phyloP scores from a whole-genome alignment of 225 moss, liverwort and hornwort species.

The Bryoerythrophyllum caledonicum region DNA sequence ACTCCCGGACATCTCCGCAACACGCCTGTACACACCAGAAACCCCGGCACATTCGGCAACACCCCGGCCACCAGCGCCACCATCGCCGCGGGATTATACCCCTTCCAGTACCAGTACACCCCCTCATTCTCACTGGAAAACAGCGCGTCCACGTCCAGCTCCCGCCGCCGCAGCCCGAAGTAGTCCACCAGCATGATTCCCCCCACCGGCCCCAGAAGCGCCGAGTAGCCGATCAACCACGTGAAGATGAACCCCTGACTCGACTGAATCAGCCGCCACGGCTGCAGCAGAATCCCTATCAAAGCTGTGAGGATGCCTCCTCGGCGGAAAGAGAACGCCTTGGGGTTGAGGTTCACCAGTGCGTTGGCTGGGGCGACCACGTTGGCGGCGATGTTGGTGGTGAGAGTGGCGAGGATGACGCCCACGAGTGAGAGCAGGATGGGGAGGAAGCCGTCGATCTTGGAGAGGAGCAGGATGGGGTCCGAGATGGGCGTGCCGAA shows the following conservation, averaged over 20 bases:
- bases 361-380: slow-evolving; percentile 90
- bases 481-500: slow-evolving; percentile 81
- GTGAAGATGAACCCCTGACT: slow-evolving; percentile 86
- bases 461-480: slow-evolving; percentile 66
- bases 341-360: slow-evolving; percentile 68
- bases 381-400: slow-evolving; percentile 90
- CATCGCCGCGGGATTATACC: slow-evolving; percentile 69
- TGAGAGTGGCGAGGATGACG: slow-evolving; percentile 77
- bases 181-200: slow-evolving; percentile 84
- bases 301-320: slow-evolving; percentile 70
- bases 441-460: slow-evolving; percentile 70
- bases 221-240: slow-evolving; percentile 93
- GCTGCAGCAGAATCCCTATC: slow-evolving; percentile 64
- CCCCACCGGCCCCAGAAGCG: slow-evolving; percentile 79
- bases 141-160: slow-evolving; percentile 53
- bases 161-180: slow-evolving; percentile 59
- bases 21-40: slow-evolving; percentile 53
- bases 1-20: slow-evolving; percentile 35
- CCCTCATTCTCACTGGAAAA: slow-evolving; percentile 55
- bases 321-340: slow-evolving; percentile 57
- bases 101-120: slow-evolving; percentile 76
- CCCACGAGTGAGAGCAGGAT: slow-evolving; percentile 76
- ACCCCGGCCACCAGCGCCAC: slow-evolving; percentile 69
- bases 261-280: slow-evolving; percentile 88
- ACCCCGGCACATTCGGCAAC: slow-evolving; percentile 72